These are phyloP conservation scores for Mycena rosella DNA, from an alignment of 768 basidiomycete genomes.

Conservation along the genomic window DNA sequence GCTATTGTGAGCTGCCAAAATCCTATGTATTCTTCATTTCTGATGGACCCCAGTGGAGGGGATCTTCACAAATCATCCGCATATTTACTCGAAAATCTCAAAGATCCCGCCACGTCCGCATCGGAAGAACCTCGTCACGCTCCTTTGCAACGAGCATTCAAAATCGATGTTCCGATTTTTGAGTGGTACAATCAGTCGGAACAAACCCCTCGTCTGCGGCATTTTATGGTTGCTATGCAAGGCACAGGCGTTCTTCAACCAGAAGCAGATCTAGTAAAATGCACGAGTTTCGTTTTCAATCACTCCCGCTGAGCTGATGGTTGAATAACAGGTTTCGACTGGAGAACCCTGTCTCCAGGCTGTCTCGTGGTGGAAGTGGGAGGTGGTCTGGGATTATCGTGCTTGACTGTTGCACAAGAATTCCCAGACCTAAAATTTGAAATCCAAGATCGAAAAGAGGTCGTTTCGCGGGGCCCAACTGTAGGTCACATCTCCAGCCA, in stretches of 20 bases:
- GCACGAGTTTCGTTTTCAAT: not conserved
- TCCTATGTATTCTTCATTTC: not conserved
- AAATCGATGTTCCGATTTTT: slow-evolving; percentile 37
- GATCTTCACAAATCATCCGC: slow-evolving; percentile 43
- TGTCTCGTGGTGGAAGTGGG: not conserved
- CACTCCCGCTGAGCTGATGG: not conserved
- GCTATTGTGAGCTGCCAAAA: slow-evolving; percentile 37
- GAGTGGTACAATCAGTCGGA: slow-evolving; percentile 40
- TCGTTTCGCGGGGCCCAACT: not conserved
- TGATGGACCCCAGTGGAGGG: slow-evolving; percentile 35
- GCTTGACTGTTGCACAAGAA: not conserved
- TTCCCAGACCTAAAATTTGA: not conserved
- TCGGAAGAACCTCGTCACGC: slow-evolving; percentile 37
- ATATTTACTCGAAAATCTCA: slow-evolving; percentile 44
- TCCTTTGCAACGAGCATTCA: slow-evolving; percentile 39
- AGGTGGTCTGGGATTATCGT: not conserved
- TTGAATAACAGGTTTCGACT: not conserved
- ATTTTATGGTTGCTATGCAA: slow-evolving; percentile 45
- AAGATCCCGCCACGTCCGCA: slow-evolving; percentile 38
- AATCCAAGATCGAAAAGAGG: not conserved
- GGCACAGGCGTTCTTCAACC: slow-evolving; percentile 19
- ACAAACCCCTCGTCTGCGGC: slow-evolving; percentile 43
- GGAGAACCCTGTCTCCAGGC: not conserved
- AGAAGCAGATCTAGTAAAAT: not conserved
- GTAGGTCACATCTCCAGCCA: too few species aligned